Evolutionary conservation across 495 filamentous ascomycete species (phyloP).

Genomic region (Neurospora sp.): DNA sequence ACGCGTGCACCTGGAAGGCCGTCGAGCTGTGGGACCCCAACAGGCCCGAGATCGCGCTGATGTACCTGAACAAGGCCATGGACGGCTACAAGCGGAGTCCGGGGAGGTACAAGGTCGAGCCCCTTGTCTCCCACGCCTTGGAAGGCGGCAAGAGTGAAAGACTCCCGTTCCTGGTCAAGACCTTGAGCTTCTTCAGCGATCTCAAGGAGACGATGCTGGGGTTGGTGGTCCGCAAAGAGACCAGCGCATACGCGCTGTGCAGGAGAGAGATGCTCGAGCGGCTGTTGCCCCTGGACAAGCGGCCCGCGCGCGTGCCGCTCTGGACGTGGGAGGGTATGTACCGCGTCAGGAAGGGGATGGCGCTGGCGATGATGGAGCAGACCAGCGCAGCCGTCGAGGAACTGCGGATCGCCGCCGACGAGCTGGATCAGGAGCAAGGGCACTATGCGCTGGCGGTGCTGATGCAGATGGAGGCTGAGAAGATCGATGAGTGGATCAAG

Average conservation of each 20-base stretch:
- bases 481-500: conserved; percentile 11
- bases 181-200: background rate
- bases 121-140: background rate
- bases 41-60: conserved; percentile 2
- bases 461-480: conserved; percentile 8
- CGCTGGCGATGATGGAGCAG: conserved; percentile 10
- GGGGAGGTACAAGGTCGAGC: background rate
- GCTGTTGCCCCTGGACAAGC: background rate
- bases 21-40: background rate
- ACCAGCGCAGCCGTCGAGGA: conserved; percentile 11
- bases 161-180: background rate
- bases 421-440: conserved; percentile 17
- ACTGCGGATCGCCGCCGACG: conserved; percentile 14
- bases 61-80: conserved; percentile 16
- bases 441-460: conserved; percentile 18
- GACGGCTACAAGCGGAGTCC: background rate
- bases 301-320: conserved; percentile 3
- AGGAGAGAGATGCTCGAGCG: background rate
- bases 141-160: background rate
- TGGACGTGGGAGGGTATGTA: conserved; percentile 27
- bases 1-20: conserved; percentile 15
- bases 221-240: background rate
- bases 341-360: conserved; percentile 12
- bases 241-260: background rate
- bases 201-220: background rate